These are phyloP conservation scores for Leishmania aethiopica DNA, from an alignment of 208 protist species.

Conservation along the genomic window DNA sequence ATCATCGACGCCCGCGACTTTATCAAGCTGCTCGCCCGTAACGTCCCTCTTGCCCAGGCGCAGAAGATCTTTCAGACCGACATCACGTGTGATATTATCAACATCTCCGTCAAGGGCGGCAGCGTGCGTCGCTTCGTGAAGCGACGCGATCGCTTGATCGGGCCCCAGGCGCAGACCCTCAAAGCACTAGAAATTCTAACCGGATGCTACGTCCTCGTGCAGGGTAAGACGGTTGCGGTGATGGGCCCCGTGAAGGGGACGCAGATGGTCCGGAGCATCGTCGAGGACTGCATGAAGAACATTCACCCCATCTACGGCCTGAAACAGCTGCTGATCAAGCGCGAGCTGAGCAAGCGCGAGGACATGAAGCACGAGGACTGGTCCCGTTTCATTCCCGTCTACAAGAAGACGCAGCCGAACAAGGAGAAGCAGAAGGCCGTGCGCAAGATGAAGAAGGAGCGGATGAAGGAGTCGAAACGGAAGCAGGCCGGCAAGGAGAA, in stretches of 20 bases:
- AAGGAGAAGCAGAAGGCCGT: constrained; percentile 91
- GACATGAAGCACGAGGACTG: constrained; percentile 97
- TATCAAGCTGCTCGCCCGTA: constrained; percentile 97
- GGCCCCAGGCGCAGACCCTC: constrained; percentile 98
- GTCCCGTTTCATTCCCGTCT: constrained; percentile 98
- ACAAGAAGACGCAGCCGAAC: constrained; percentile 90
- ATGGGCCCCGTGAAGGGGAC: constrained; percentile 97
- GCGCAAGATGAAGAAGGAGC: constrained; percentile 89
- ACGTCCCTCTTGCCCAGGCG: constrained; percentile 97
- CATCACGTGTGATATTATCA: constrained; percentile 98
- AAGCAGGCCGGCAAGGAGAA: constrained; percentile 80
- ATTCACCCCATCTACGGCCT: constrained; percentile 99
- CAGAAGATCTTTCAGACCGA: constrained; percentile 98
- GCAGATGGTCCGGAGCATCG: constrained; percentile 96
- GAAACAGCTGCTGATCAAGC: constrained; percentile 99
- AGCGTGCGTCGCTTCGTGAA: constrained; percentile 99
- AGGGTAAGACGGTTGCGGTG: constrained; percentile 97
- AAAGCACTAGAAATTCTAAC: constrained; percentile 99
- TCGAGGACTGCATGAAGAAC: constrained; percentile 99
- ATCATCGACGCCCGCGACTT: constrained; percentile 99
- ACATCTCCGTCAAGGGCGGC: constrained; percentile 95
- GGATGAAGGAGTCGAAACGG: constrained; percentile 51
- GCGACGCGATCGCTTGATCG: constrained; percentile 98
- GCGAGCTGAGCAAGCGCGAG: constrained; percentile 97
- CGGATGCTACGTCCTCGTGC: constrained; percentile 99